Evolutionary conservation across 2,329 filamentous ascomycete species (phyloP), one percentile per base, ranked within the genome.

Genomic region (Fusarium dlaminii): DNA sequence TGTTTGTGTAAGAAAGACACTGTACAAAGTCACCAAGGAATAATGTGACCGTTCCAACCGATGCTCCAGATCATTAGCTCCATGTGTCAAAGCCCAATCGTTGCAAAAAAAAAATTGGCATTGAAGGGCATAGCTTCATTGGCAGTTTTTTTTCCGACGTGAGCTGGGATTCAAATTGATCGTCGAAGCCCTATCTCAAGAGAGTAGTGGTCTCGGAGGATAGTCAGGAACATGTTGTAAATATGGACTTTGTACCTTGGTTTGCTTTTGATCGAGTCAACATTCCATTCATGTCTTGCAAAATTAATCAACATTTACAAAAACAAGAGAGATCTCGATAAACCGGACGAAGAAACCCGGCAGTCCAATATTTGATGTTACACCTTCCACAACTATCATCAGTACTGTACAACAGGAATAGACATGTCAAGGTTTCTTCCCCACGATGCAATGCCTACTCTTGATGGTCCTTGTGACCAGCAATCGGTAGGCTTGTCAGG

Each of bases 161-260:
- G 49, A 62, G 37, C 75, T 63, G 64, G 73, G 74, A 70, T 63
- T 67, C 56, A 67, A 55, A 64, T 63, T 66, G 43, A 78, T 78
- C 76, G 67, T 72, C 76, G 20, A 62, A 22, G 55, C 22, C 17
- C 52, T 75, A 58, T 78, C 73, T 78, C 65, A 76, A 77, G 55
- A 70, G 43, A 72, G 73, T 51, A 77, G 56, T 57, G 60, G 63
- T 43, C 60, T 62, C 51, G 56, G 61, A 30, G 40, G 43, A 78
- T 78, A 78, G 75, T 74, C 76, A 78, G 76, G 76, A 78, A 78
- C 76, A 66, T 67, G 66, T 61, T 57, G 68, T 36, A 66, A 68
- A 72, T 69, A 63, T 66, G 63, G 60, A 27, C 18, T 34, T 48
- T 39, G 46, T 57, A 49, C 40, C 46, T 42, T 58, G 45, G 39